Evolutionary conservation across 805 yeast genomes (phyloP).

Genomic region (Candida parachauliodes): DNA sequence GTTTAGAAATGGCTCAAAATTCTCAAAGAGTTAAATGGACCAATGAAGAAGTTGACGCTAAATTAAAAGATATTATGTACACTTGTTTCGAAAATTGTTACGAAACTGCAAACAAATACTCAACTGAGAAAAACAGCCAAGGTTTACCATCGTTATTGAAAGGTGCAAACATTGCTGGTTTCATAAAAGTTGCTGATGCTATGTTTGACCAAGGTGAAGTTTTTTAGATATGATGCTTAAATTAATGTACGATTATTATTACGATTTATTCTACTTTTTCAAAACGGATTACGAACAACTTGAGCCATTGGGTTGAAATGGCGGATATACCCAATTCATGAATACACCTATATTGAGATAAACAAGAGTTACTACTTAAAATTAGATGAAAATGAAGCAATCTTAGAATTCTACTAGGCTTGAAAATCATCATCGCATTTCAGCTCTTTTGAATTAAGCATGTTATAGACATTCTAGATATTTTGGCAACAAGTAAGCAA

Average conservation of each 20-base stretch:
- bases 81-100: constrained; percentile 91
- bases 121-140: constrained; percentile 60
- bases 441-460: no score
- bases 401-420: no score
- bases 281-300: no score
- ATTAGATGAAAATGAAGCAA: no score
- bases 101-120: constrained; percentile 77
- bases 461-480: no score
- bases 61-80: constrained; percentile 89
- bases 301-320: no score
- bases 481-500: no score
- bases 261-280: no score
- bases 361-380: no score
- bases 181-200: constrained; percentile 97
- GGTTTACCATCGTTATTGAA: constrained; percentile 87
- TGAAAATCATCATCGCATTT: no score
- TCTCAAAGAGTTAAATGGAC: constrained; percentile 92
- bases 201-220: constrained; percentile 97
- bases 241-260: constrained; percentile 1
- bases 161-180: constrained; percentile 99
- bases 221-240: constrained; percentile 36
- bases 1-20: constrained; percentile 99
- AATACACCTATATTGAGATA: no score
- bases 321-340: no score
- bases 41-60: constrained; percentile 84